Evolutionary conservation across 75 land plant species (phyloP).

Genomic region (Azolla pinnata): DNA sequence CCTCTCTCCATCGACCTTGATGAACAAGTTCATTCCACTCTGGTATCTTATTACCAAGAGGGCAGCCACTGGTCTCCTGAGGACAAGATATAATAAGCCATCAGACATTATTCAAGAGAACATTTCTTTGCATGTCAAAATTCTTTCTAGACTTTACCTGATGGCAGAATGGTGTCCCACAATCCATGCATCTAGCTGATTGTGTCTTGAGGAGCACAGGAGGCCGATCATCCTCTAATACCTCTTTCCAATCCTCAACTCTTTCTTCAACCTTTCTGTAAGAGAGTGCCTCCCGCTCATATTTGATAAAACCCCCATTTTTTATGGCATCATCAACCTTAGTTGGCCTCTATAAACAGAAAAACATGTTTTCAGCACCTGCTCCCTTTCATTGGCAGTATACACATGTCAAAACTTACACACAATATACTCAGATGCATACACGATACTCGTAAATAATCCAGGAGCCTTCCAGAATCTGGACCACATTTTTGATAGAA

Average conservation of each 20-base stretch:
- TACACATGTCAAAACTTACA: too few species aligned
- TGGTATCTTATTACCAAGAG: slow-evolving; percentile 97
- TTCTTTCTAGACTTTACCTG: slow-evolving; percentile 42
- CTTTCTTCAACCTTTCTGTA: slow-evolving; percentile 60
- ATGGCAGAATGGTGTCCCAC: slow-evolving; percentile 98
- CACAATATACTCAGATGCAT: too few species aligned
- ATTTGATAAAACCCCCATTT: slow-evolving; percentile 75
- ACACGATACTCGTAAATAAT: too few species aligned
- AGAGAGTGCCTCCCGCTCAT: slow-evolving; percentile 73
- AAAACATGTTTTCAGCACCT: too few species aligned
- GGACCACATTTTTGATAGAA: too few species aligned
- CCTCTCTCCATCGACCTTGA: slow-evolving; percentile 95
- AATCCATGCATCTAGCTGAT: slow-evolving; percentile 98
- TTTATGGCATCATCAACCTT: slow-evolving; percentile 59
- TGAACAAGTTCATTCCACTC: slow-evolving; percentile 95
- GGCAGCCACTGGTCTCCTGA: slow-evolving; percentile 95
- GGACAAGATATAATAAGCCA: slow-evolving; percentile 2
- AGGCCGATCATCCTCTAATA: slow-evolving; percentile 52
- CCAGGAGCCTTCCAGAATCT: too few species aligned
- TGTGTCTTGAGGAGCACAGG: slow-evolving; percentile 77
- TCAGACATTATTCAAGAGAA: too few species aligned
- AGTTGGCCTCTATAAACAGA: slow-evolving; percentile 44
- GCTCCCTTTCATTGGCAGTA: too few species aligned
- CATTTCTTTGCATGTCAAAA: too few species aligned
- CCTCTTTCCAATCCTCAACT: slow-evolving; percentile 85